phyloP scores from a whole-genome alignment of 2,329 filamentous ascomycete species.

The Hypocreales sp. region DNA sequence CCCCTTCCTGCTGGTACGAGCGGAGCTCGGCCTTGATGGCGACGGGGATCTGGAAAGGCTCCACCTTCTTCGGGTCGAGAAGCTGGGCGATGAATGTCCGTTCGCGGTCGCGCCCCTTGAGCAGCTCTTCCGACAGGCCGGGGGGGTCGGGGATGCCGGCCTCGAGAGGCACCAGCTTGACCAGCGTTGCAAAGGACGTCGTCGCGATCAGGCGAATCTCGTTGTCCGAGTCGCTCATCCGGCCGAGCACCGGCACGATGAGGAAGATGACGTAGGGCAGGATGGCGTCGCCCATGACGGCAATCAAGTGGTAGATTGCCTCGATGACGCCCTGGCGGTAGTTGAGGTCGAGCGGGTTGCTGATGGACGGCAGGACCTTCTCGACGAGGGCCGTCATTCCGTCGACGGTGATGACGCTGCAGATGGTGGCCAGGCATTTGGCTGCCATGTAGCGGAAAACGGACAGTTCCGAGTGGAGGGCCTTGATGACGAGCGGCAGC shows the following conservation, averaged over 20 bases:
- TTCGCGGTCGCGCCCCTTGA: constrained; percentile 84
- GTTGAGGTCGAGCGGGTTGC: constrained; percentile 74
- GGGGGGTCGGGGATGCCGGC: constrained; percentile 95
- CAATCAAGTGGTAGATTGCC: constrained; percentile 90
- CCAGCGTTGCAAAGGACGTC: constrained; percentile 89
- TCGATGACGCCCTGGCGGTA: constrained; percentile 90
- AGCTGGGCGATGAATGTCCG: constrained; percentile 94
- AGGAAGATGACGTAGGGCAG: constrained; percentile 97
- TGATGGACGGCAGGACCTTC: constrained; percentile 81
- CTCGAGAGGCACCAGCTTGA: constrained; percentile 92
- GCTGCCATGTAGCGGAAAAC: constrained; percentile 94
- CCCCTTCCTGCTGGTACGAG: constrained; percentile 95
- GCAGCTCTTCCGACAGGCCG: constrained; percentile 72
- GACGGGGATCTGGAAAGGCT: constrained; percentile 84
- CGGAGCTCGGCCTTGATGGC: constrained; percentile 93
- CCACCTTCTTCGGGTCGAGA: constrained; percentile 91
- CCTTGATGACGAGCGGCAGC: constrained; percentile 74
- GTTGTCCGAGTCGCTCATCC: constrained; percentile 97
- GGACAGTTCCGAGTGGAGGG: constrained; percentile 73
- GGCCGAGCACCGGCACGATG: constrained; percentile 87
- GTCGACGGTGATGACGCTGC: constrained; percentile 87
- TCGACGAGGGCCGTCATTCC: constrained; percentile 95
- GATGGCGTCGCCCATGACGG: constrained; percentile 94
- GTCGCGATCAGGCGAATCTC: constrained; percentile 90
- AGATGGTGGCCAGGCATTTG: constrained; percentile 93